Base-by-base conservation (phyloP, 164 flowering plant species). In the Chimonanthus salicifolius region DNA sequence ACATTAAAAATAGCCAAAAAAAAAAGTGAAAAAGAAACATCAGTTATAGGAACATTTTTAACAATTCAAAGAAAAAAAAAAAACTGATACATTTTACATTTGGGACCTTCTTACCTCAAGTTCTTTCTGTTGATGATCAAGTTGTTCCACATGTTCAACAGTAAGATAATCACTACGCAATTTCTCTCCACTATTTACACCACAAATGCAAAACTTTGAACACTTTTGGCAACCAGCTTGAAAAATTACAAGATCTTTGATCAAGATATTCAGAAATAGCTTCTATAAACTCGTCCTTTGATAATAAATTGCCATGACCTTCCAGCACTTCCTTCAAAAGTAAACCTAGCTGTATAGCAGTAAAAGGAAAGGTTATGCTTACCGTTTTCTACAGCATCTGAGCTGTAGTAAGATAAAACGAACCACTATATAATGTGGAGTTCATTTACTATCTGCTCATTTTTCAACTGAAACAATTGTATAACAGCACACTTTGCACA, bases 121-220 rank as follows among this genome's bases (percentile, higher is more conserved):
- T 78, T 89, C 81, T 78, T 82, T 84, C 33, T 86, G 87, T 58
- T 88, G 91, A 60, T 51, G 67, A 77, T 84, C 80, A 73, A 85
- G 66, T 33, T 74, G 70, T 69, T 85, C 84, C 60, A 58, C 68
- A 60, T 86, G 72, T 64, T 33, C 81, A 33, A 68, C 18, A 67
- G 78, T 62, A n/a, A 64, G 62, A 70, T 20, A 62, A 50, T 76
- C 60, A 4, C 60, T 69, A 16, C 71, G 73, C 69, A 33, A 20
- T 33, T 64, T 63, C 20, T 8, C 77, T 49, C 81, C 79, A 33
- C 58, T 71, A 79, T 75, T 83, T 68, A 86, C 88, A 58, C 90
- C 90, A 82, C 94, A 87, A 47, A 78, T 76, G 75, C 95, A 89
- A 67, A 82, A 83, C 47, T 73, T 80, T 69, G 89, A 83, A 65